Evolutionary conservation across 106 monocot species (phyloP).

Genomic region (Dendrobium nobile): DNA sequence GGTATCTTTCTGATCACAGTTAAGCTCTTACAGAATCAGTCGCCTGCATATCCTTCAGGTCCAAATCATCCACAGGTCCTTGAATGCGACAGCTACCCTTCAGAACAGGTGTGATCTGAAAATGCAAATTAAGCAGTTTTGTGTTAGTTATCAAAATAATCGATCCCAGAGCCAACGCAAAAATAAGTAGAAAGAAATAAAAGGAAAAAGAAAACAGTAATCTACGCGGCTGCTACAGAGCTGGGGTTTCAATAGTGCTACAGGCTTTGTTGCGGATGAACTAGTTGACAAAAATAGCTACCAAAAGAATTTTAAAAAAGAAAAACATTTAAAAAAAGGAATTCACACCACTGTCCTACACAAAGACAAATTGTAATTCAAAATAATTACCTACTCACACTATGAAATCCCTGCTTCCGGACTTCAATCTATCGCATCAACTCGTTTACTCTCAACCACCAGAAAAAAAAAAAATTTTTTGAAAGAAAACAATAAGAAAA

Average conservation of each 20-base stretch:
- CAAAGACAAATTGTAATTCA: neutral
- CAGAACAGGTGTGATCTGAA: conserved; percentile 43
- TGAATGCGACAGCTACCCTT: conserved; percentile 38
- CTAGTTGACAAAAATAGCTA: neutral
- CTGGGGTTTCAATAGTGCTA: neutral
- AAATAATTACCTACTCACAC: neutral
- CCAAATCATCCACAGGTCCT: conserved; percentile 32
- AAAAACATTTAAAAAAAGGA: neutral
- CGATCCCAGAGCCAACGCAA: neutral
- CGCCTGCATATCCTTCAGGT: conserved; percentile 9
- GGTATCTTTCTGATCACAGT: neutral
- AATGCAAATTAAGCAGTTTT: conserved; percentile 8
- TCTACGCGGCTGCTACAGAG: neutral
- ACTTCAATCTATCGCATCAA: neutral
- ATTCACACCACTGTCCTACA: neutral
- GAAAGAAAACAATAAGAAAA: too few species aligned
- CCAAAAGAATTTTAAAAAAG: neutral
- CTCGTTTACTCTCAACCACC: too few species aligned
- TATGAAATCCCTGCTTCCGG: neutral
- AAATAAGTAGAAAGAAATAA: neutral
- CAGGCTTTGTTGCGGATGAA: neutral
- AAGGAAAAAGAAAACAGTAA: neutral
- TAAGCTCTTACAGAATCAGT: conserved; percentile 22
- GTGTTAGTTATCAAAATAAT: neutral
- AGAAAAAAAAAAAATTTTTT: neutral